Base-by-base conservation (phyloP, 2,329 filamentous ascomycete species). In the Albifimbria verrucaria region DNA sequence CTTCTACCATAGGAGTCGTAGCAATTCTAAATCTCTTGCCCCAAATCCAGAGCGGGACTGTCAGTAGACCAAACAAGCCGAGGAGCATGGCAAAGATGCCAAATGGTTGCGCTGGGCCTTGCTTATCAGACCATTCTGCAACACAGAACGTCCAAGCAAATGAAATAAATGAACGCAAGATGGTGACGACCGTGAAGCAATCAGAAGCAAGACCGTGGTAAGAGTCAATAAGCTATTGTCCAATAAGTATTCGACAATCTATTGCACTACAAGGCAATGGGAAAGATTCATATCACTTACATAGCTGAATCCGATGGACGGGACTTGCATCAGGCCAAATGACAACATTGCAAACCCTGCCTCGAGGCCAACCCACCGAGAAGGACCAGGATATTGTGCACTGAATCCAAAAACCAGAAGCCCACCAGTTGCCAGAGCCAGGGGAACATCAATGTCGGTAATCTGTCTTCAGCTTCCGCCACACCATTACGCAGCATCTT, bases 141-240 rank as follows among this genome's bases (percentile, higher is more conserved):
- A 77, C 74, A 44, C 82, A 81, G 51, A 81, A 81, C 0, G 77
- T 78, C 78, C 79, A 83, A 0, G 77, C 72, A 57, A 82, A 82
- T 1, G 73, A 70, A 9, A 83, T 72, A 5, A 80, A 63, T 11
- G 77, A 70, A 3, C 79, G 70, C 17, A 77, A 63, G 26, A 74
- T 74, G 1, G 78, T 80, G 0, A 82, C 73, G 49, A 78, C 75
- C 12, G 79, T 77, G 57, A 83, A 81, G 59, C 78, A 81, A 56
- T 82, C 78, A 2, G 73, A 74, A 0, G 76, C 73, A 1, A 79
- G 57, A 1, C 68, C 62, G 1, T 68, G 64, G 56, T 82, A 82
- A 0, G 76, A 68, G 36, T 82, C 79, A 32, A 82, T 79, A 3
- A 82, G 58, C 74, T 77, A 51, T n/a, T 24, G 32, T 17, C 18